Base-by-base conservation (phyloP, 768 basidiomycete species). In the Leccinum uliginosum region DNA sequence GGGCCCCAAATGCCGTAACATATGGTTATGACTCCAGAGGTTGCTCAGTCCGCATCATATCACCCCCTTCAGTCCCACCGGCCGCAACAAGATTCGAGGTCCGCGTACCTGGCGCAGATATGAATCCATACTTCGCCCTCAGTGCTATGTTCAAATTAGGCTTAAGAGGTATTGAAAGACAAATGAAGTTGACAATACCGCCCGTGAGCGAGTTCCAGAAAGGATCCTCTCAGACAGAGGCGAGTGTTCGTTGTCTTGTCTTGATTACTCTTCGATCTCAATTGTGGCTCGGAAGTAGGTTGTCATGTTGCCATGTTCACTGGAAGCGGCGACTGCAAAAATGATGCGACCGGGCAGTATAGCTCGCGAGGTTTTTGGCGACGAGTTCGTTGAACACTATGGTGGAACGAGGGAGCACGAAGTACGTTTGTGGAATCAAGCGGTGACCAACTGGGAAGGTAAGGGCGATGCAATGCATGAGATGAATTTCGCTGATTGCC, bases 11-110 rank as follows among this genome's bases (percentile, higher is more conserved):
- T 64, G 85, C 92, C 3, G 81, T 92, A 17, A 95, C 94, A 3
- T 98, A 94, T 70, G 96, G 95, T 10, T 98, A 95, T 69, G 97
- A 99, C 73, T 93, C 91, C 21, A 90, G 97, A 34, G 87, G 87
- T 0, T 93, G 94, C 11, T 93, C 92, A 10, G 83, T 98, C 50
- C 86, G 97, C 45, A 89, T 99, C 61, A 86, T 99, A 65, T 87
- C 89, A 0, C 94, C 96, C 2, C 97, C 97, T 1, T 86, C 89
- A 6, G 88, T 86, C n/a, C 82, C 89, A 3, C 80, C 82, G 9
- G 71, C 83, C 4, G 92, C 90, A 3, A 98, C 97, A 1, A 80
- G 97, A 50, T 82, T 99, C 65, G 97, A 99, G 75, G 76, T 99
- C 14, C 87, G 97, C 53, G 84, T 98, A 17, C 95, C 97, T 1